Conservation (phyloP, 805 yeast species). For the Ogataea methylovora region DNA sequence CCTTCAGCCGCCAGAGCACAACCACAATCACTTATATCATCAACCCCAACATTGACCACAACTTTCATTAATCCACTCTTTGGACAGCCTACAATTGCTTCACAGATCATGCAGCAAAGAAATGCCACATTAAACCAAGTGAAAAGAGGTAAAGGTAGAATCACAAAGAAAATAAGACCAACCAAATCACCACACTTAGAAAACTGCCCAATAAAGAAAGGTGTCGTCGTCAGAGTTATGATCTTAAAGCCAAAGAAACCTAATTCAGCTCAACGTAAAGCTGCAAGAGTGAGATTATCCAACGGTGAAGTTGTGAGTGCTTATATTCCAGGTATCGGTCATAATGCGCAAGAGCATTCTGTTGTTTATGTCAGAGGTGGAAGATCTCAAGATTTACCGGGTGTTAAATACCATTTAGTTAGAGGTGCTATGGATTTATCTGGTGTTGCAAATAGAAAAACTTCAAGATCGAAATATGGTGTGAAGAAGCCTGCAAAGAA, state of each 20-base stretch:
- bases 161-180: constrained; percentile 28
- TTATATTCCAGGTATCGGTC: constrained; percentile 98
- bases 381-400: constrained; percentile 95
- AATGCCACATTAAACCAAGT: constrained; percentile 74
- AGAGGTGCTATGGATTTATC: constrained; percentile 91
- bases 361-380: constrained; percentile 98
- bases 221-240: constrained; percentile 91
- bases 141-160: constrained; percentile 52
- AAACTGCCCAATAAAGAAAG: constrained; percentile 80
- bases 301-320: constrained; percentile 88
- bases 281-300: constrained; percentile 86
- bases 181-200: constrained; percentile 77
- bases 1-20: too few relatives aligned
- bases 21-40: too few relatives aligned
- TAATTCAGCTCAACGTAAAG: constrained; percentile 95
- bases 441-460: constrained; percentile 88
- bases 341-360: constrained; percentile 95
- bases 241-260: constrained; percentile 97
- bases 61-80: too few relatives aligned
- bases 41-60: too few relatives aligned
- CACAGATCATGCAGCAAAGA: constrained; percentile 29
- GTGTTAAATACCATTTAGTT: constrained; percentile 90
- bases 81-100: constrained; percentile 1
- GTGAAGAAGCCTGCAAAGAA: constrained; percentile 70
- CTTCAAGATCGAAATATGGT: constrained; percentile 91